Conservation (phyloP, 2,329 filamentous ascomycete species). For the Fusarium cyanostomum region DNA sequence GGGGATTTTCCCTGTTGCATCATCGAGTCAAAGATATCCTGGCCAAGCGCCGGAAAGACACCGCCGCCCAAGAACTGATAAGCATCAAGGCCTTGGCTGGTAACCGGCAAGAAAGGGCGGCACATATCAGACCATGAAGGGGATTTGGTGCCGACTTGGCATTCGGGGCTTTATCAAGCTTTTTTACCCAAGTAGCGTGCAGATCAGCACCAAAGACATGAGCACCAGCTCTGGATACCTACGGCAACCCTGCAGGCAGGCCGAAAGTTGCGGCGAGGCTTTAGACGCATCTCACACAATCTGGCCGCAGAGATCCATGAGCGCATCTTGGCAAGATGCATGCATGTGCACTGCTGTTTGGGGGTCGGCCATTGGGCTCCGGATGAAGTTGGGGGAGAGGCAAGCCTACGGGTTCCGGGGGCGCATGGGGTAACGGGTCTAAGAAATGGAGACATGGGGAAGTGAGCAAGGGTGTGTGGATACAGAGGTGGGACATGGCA, state of each 20-base stretch:
- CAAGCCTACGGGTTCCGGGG: constrained; percentile 2
- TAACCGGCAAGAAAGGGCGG: neutral
- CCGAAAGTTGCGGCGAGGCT: constrained; percentile 29
- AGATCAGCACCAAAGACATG: no score
- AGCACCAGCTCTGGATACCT: no score
- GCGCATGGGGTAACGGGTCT: neutral
- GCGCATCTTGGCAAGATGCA: constrained; percentile 17
- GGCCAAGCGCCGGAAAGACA: neutral
- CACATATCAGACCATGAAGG: constrained; percentile 2
- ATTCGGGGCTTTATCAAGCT: constrained; percentile 3
- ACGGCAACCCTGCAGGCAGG: constrained; percentile 19
- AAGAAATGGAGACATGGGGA: constrained; percentile 21
- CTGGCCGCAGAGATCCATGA: neutral
- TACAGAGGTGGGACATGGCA: neutral
- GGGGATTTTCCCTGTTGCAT: constrained; percentile 23
- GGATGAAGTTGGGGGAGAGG: constrained; percentile 1
- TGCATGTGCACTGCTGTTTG: constrained; percentile 27
- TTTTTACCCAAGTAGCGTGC: constrained; percentile 8
- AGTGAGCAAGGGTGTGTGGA: constrained; percentile 13
- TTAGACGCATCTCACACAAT: constrained; percentile 1
- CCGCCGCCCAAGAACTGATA: neutral
- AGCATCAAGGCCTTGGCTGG: no score
- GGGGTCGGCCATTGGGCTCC: constrained; percentile 32
- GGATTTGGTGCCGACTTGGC: constrained; percentile 32
- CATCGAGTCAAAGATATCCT: neutral